Conservation (phyloP, 306 rosid species). For the Prunus mume region DNA sequence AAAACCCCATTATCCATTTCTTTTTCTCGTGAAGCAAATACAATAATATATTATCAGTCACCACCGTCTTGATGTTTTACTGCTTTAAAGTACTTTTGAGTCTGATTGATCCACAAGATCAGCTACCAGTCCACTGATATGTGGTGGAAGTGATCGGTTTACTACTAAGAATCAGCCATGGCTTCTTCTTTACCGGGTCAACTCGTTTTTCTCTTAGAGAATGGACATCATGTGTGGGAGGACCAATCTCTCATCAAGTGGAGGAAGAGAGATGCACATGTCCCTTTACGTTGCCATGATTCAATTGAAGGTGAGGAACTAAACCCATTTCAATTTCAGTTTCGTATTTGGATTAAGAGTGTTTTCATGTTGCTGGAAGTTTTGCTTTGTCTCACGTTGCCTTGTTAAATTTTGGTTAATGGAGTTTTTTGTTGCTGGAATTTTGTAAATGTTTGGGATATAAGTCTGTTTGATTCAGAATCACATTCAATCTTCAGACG, state of each 20-base stretch:
- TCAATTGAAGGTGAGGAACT: constrained; percentile 71
- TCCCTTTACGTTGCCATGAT: constrained; percentile 79
- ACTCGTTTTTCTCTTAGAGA: constrained; percentile 42
- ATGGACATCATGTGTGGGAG: constrained; percentile 74
- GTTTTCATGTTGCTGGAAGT: not conserved
- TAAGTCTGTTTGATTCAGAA: not conserved
- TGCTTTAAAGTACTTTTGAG: not conserved
- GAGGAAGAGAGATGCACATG: constrained; percentile 87
- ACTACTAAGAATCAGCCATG: constrained; percentile 18
- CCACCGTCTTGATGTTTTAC: not conserved
- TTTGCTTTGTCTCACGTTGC: not conserved
- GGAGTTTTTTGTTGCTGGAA: not conserved
- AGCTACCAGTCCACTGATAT: not conserved
- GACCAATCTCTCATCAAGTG: constrained; percentile 88
- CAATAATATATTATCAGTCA: too few species aligned
- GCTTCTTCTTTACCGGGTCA: constrained; percentile 53
- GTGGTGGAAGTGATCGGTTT: not conserved
- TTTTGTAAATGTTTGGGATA: not conserved
- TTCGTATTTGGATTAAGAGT: not conserved
- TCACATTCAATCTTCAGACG: not conserved
- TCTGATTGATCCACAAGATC: not conserved
- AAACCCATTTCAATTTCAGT: not conserved
- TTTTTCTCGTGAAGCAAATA: too few species aligned
- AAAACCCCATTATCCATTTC: too few species aligned
- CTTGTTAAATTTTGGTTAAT: not conserved